These are phyloP conservation scores for Hippophae tibetana DNA, from an alignment of 306 rosid species.

Conservation along the genomic window DNA sequence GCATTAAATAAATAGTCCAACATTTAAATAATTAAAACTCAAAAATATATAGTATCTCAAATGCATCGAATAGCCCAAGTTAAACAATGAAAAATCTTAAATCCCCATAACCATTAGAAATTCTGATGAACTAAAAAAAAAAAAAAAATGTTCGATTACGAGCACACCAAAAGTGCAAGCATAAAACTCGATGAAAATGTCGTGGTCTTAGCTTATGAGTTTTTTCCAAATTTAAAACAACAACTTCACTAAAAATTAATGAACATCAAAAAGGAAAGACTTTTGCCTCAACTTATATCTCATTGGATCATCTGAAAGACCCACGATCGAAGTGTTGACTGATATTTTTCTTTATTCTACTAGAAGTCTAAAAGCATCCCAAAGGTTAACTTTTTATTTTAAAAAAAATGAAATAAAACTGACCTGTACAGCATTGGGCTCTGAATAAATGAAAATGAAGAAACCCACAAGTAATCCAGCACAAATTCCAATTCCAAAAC, in stretches of 20 bases:
- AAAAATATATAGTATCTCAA: too few species aligned
- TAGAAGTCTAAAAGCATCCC: neutral
- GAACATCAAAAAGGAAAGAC: neutral
- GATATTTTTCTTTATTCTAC: too few species aligned
- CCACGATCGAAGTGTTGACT: neutral
- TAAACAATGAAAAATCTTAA: too few species aligned
- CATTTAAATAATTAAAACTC: too few species aligned
- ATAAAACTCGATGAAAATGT: neutral
- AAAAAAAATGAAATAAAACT: neutral
- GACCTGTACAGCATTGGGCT: conserved; percentile 54
- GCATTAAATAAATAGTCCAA: too few species aligned
- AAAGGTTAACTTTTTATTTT: neutral
- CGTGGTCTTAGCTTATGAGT: neutral
- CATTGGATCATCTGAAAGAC: neutral
- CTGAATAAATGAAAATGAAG: conserved; percentile 50
- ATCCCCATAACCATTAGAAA: too few species aligned
- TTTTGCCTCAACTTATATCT: too few species aligned
- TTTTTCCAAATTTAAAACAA: neutral
- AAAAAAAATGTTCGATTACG: too few species aligned
- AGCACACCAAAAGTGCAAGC: neutral
- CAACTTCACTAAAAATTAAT: neutral
- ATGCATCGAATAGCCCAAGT: too few species aligned
- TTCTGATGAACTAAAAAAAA: too few species aligned
- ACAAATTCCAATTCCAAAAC: conserved; percentile 53
- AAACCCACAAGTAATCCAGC: conserved; percentile 60